Evolutionary conservation across 164 flowering plant species (phyloP), one percentile per base, ranked within the genome.

Genomic region (Berberis thunbergii): DNA sequence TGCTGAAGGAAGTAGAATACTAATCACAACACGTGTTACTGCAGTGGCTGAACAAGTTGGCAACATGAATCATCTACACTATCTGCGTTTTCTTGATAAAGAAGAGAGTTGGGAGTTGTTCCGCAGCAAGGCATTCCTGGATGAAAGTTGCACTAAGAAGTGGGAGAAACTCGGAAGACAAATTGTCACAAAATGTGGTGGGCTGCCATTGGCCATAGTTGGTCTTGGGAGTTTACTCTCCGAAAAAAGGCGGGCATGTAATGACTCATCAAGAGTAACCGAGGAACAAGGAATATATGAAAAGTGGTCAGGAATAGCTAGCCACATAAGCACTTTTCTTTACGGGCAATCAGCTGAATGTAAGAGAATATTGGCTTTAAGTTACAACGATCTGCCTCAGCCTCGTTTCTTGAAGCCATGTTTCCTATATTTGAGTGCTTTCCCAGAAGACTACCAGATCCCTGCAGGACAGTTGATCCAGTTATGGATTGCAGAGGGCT

Each of bases 21-120:
- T 74, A n/a, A 56, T 78, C 43, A 81, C 84, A 1, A 66, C 79
- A 1, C 73, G 79, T 7, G 65, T 54, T 26, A 57, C 45, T 10
- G 43, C 45, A 1, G 65, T 78, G 3, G 80, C 78, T 9, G 2
- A 12, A 7, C 45, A 62, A 66, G 69, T 63, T 0, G 75, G 78
- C 65, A 56, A 57, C 2, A 0, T 1, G 2, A 38, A 63, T 12
- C 38, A 41, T 43, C 44, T 45, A 4, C 63, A 59, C 38, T 10
- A 56, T 41, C 64, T 64, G 4, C 13, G 12, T 12, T 42, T 7
- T 46, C 43, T 76, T 12, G 48, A 38, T 0, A 50, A 54, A 7
- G 59, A 46, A 4, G 41, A 67, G 39, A 59, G 71, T 11, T 72
- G 68, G 75, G 62, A 67, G 40, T 43, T 66, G 46, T 43, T 72